phyloP scores from a whole-genome alignment of 176 grass and related monocot species.

The Melocanna baccifera region DNA sequence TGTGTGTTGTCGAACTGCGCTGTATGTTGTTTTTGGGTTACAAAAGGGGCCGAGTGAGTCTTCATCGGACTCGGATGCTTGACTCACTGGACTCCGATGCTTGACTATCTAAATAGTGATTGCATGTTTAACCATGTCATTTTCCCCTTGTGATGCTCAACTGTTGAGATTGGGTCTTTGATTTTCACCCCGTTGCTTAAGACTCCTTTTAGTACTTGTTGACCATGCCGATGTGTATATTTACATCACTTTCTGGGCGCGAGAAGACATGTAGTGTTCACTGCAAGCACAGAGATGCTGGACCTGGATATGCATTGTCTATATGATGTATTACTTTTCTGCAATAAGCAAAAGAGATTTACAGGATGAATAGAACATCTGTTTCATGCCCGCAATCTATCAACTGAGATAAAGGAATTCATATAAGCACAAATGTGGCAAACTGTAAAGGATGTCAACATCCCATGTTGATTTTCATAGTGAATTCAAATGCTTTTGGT shows the following conservation, averaged over 20 bases:
- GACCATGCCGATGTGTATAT: not conserved
- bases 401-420: not conserved
- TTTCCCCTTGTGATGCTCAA: not conserved
- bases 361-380: not conserved
- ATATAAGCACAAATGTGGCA: not conserved
- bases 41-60: not conserved
- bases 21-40: not conserved
- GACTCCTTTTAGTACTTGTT: not conserved
- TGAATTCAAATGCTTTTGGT: not conserved
- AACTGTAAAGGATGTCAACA: not conserved
- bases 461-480: not conserved
- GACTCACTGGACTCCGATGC: not conserved
- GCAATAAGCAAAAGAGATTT: not conserved
- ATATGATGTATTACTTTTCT: not conserved
- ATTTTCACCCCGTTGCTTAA: not conserved
- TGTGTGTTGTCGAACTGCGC: not conserved
- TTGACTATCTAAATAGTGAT: not conserved
- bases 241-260: not conserved
- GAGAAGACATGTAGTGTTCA: not conserved
- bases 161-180: not conserved
- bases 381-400: not conserved
- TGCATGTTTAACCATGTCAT: not conserved
- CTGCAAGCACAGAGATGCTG: not conserved
- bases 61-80: not conserved
- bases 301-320: not conserved